A percentile compares a stretch with the other conserved stretches of the same genome.
phyloP scores from a whole-genome alignment of 345 rosid species.

The Cardamine occulta region DNA sequence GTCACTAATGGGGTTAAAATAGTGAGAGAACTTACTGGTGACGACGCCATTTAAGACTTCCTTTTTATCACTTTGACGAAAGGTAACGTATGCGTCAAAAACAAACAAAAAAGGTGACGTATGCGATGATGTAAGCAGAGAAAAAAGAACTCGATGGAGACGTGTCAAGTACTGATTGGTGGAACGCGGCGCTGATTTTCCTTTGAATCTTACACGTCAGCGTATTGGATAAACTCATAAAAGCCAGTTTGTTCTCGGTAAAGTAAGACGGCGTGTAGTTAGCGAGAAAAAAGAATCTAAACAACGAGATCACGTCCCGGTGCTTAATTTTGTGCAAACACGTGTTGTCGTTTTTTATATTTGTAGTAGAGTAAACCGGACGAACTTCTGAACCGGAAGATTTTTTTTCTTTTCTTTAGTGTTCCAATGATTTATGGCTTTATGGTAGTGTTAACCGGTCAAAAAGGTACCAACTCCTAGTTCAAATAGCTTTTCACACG shows the following conservation, averaged over 20 bases:
- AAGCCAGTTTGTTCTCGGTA: constrained; percentile 24
- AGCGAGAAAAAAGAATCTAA: not conserved
- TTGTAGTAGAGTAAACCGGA: constrained; percentile 35
- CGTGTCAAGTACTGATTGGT: constrained; percentile 5
- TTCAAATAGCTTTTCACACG: not conserved
- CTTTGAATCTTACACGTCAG: constrained; percentile 27
- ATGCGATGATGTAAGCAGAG: constrained; percentile 30
- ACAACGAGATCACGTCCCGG: constrained; percentile 34
- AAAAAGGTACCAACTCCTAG: not conserved
- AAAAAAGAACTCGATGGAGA: not conserved
- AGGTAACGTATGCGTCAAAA: constrained; percentile 13
- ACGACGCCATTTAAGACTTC: constrained; percentile 40
- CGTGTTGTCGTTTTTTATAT: constrained; percentile 32
- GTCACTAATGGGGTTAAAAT: constrained; percentile 31
- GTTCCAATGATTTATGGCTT: not conserved
- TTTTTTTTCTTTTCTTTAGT: not conserved
- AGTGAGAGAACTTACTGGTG: not conserved
- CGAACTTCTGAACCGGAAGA: constrained; percentile 7
- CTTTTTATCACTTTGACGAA: constrained; percentile 20
- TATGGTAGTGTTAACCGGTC: constrained; percentile 11
- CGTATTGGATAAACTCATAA: constrained; percentile 17
- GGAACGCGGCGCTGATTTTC: not conserved
- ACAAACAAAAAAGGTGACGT: constrained; percentile 16
- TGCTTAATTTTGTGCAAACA: constrained; percentile 30
- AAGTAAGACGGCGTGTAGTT: constrained; percentile 36